Conservation (phyloP, 306 rosid species). For the Echinosophora koreensis region DNA sequence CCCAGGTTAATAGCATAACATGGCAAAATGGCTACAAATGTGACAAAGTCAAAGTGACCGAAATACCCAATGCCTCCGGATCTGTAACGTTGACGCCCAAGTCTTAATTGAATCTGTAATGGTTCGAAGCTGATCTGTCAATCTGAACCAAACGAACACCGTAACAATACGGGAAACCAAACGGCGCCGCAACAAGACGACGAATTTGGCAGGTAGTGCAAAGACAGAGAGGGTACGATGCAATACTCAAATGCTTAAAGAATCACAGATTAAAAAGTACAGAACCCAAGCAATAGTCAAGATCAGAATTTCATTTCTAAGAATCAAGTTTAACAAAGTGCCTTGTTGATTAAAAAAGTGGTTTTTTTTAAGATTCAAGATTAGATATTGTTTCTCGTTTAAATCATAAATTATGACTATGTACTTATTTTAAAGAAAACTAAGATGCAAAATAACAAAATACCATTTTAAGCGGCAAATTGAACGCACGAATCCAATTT, state of each 20-base stretch:
- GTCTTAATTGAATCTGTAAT: too few relatives aligned
- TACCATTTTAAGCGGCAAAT: conserved; percentile 9
- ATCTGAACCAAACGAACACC: too few relatives aligned
- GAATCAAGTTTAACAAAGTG: neutral
- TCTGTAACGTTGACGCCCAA: too few relatives aligned
- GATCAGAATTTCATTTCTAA: conserved; percentile 8
- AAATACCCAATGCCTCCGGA: too few relatives aligned
- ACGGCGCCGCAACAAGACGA: too few relatives aligned
- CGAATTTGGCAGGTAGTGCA: neutral
- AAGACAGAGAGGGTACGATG: neutral
- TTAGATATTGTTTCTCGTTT: conserved; percentile 15
- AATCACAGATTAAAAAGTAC: neutral
- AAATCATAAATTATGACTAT: neutral
- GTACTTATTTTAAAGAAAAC: neutral
- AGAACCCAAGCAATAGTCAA: neutral
- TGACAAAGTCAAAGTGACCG: too few relatives aligned
- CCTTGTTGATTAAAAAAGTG: neutral
- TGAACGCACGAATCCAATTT: conserved; percentile 26
- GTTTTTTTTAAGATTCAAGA: conserved; percentile 5
- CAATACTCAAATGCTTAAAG: conserved; percentile 30
- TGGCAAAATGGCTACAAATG: too few relatives aligned
- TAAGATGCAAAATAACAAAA: neutral
- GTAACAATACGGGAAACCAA: too few relatives aligned
- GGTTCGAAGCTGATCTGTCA: too few relatives aligned
- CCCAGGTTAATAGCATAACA: too few relatives aligned